Evolutionary conservation across 1,284 basidiomycete species (phyloP), one percentile per base, ranked within the genome.

Genomic region (Calocybe gambosa): DNA sequence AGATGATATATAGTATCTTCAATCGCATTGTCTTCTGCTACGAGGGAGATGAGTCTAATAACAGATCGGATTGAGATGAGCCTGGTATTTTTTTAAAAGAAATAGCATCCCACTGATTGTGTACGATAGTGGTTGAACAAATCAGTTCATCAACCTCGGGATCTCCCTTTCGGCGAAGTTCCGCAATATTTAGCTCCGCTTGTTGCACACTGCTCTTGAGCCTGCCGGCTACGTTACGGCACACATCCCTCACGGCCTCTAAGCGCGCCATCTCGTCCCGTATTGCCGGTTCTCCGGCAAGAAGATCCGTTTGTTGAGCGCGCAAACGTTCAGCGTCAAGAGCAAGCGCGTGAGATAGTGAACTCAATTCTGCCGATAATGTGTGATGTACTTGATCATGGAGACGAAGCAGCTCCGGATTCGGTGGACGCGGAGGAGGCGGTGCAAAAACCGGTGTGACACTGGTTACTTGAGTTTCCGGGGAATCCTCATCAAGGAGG

Each of bases 1-100:
- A 99, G 78, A 63, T 99, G 94, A 68, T 98, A 99, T 50, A 98
- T 87, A 20, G 95, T 95, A 66, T 99, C 96, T 65, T 97, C 93
- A 58, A 99, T 92, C 0, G 95, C 93, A 57, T 94, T 93, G 65
- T 99, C 96, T 64, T 99, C 96, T n/a, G 96, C 93, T 5, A 97
- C 85, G 18, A 99, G 75, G 62, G 96, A 91, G 54, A 98, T 82
- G 19, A 99, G 71, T 65, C 94, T 97, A 61, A 42, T 38, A 43
- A 46, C 43, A 45, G 23, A 36, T 46, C 25, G 50, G 28, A 13
- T 29, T 29, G 28, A 29, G 50, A 31, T 57, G 31, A 38, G 48
- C 7, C 15, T 19, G 41, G 28, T 9, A 49, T 23, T 23, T 23
- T 23, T 23, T 23, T 23, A 20, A 47, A 46, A 29, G 45, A 46